Percentiles rank a stretch among this genome's conserved stretches.
Evolutionary conservation across 2,329 filamentous ascomycete species (phyloP).

Genomic region (Colletotrichum falcatum): DNA sequence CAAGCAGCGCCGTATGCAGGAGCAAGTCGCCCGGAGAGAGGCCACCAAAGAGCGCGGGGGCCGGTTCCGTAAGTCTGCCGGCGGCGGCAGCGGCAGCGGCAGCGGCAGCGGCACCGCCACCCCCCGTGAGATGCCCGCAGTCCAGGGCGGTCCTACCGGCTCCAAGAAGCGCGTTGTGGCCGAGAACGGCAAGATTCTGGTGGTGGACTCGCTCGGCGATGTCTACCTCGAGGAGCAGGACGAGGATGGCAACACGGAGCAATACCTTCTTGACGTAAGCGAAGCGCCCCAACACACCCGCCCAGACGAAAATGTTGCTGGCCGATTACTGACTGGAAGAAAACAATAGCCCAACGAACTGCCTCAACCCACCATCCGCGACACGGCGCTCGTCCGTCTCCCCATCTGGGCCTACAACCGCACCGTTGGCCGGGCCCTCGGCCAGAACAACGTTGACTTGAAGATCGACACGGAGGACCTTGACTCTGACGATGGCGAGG

Average conservation of each 20-base stretch:
- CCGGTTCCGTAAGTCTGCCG: constrained; percentile 52
- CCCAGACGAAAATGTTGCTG: not conserved
- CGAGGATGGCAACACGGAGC: constrained; percentile 84
- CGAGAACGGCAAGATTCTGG: constrained; percentile 93
- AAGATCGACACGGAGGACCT: constrained; percentile 52
- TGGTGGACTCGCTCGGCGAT: constrained; percentile 92
- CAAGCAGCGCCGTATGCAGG: constrained; percentile 88
- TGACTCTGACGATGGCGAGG: constrained; percentile 62
- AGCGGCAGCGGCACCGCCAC: constrained; percentile 42
- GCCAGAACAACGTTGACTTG: constrained; percentile 51
- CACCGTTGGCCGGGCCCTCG: constrained; percentile 64
- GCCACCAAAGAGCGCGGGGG: constrained; percentile 55
- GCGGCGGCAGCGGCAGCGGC: constrained; percentile 43
- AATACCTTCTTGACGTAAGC: constrained; percentile 90
- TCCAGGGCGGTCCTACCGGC: constrained; percentile 72
- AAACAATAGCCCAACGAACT: constrained; percentile 84
- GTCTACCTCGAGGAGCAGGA: constrained; percentile 95
- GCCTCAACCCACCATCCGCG: constrained; percentile 77
- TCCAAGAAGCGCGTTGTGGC: constrained; percentile 89
- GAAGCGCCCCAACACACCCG: not conserved
- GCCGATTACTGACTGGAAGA: constrained; percentile 42
- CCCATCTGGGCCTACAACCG: constrained; percentile 78
- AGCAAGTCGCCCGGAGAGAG: constrained; percentile 83
- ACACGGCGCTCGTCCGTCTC: constrained; percentile 85
- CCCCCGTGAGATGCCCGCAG: constrained; percentile 64